phyloP scores from a whole-genome alignment of 2,329 filamentous ascomycete species.

The Neophaeococcomyces mojaviensis region DNA sequence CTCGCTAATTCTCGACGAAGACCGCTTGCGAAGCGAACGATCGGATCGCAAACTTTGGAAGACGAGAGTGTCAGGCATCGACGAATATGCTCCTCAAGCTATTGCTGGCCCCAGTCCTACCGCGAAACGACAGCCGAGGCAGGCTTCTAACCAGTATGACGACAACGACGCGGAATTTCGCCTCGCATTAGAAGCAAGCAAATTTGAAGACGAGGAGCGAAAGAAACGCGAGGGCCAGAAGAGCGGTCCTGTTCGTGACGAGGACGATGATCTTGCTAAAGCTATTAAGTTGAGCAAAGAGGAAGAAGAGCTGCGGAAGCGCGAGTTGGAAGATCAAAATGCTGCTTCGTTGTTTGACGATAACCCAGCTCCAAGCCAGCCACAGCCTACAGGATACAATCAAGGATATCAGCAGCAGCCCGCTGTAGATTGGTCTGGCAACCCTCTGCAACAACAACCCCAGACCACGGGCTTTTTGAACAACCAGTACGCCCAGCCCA shows the following conservation, averaged over 20 bases:
- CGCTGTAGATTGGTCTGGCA: constrained; percentile 94
- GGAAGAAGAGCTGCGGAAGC: constrained; percentile 73
- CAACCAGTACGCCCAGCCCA: constrained; percentile 67
- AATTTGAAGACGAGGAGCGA: constrained; percentile 82
- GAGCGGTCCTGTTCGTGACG: constrained; percentile 49
- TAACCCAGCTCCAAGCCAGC: constrained; percentile 55
- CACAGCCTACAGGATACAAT: constrained; percentile 83
- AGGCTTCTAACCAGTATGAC: constrained; percentile 42
- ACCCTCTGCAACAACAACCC: constrained; percentile 71
- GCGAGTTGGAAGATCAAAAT: constrained; percentile 80
- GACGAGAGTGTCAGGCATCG: constrained; percentile 85
- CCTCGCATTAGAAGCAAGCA: constrained; percentile 89
- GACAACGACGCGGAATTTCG: constrained; percentile 88
- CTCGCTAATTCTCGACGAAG: constrained; percentile 84
- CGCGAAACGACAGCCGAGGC: constrained; percentile 40
- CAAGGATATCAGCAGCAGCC: constrained; percentile 96
- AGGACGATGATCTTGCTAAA: constrained; percentile 86
- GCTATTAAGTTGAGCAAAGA: constrained; percentile 93
- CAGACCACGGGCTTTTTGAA: constrained; percentile 62
- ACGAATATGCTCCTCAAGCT: constrained; percentile 59
- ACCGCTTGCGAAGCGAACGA: constrained; percentile 80
- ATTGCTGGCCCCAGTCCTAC: constrained; percentile 31
- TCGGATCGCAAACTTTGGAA: constrained; percentile 94
- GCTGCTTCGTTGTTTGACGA: constrained; percentile 85
- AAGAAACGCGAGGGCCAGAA: constrained; percentile 58